Evolutionary conservation across 23 red algal genomes (phyloP).

Genomic region (Gracilaria domingensis): DNA sequence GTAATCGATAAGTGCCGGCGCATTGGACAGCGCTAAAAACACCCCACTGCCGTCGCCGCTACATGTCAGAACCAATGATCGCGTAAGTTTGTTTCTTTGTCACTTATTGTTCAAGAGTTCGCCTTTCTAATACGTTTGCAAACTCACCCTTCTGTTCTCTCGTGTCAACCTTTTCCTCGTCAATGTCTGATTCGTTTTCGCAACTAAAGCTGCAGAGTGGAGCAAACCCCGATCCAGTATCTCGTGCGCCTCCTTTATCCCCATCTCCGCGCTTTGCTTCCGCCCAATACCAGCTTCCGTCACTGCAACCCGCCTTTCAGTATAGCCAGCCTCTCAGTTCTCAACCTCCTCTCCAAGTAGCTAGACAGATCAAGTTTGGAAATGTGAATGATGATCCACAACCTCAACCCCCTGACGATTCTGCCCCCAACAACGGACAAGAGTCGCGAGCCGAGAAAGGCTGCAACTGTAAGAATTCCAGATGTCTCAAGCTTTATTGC

Average conservation of each 20-base stretch:
- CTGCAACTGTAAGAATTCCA: constrained; percentile 91
- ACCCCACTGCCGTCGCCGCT: constrained; percentile 33
- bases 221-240: constrained; percentile 17
- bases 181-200: not conserved
- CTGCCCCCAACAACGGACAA: not conserved
- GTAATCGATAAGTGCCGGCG: constrained; percentile 54
- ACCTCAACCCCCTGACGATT: not conserved
- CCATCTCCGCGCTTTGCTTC: constrained; percentile 6
- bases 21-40: constrained; percentile 79
- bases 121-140: not conserved
- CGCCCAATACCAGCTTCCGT: not conserved
- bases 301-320: constrained; percentile 10
- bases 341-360: constrained; percentile 32
- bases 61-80: constrained; percentile 20
- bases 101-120: too few relatives aligned
- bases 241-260: constrained; percentile 10
- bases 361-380: constrained; percentile 41
- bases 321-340: constrained; percentile 6
- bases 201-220: constrained; percentile 32
- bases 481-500: constrained; percentile 97
- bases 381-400: constrained; percentile 33
- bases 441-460: constrained; percentile 33
- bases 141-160: not conserved
- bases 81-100: not conserved
- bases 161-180: not conserved